These are phyloP conservation scores for Royoungia palumana DNA, from an alignment of 768 basidiomycete species.

Conservation along the genomic window DNA sequence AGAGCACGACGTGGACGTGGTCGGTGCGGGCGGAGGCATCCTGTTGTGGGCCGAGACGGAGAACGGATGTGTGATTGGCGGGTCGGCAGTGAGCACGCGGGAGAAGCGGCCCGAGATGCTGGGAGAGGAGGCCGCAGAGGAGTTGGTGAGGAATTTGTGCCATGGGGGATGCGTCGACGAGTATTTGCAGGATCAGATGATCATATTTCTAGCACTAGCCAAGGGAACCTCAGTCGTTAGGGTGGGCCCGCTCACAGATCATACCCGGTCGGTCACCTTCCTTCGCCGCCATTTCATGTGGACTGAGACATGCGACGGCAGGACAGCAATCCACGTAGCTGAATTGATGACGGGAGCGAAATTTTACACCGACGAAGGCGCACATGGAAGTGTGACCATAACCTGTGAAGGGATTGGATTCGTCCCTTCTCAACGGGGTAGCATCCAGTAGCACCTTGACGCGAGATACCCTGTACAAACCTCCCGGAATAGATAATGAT, in stretches of 20 bases:
- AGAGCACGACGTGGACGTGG: slow-evolving; percentile 43
- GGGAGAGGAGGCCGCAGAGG: slow-evolving; percentile 59
- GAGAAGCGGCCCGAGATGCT: slow-evolving; percentile 43
- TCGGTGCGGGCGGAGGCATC: slow-evolving; percentile 70
- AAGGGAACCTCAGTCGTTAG: slow-evolving; percentile 57
- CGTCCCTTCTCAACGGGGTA: slow-evolving; percentile 19
- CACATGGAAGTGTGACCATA: slow-evolving; percentile 41
- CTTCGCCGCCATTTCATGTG: not conserved
- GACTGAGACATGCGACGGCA: slow-evolving; percentile 16
- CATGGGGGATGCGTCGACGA: slow-evolving; percentile 76
- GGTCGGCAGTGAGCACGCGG: slow-evolving; percentile 61
- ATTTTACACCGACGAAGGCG: slow-evolving; percentile 51
- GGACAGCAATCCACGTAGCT: slow-evolving; percentile 71
- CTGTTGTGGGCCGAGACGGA: slow-evolving; percentile 73
- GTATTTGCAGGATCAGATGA: slow-evolving; percentile 70
- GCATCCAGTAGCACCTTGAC: not conserved
- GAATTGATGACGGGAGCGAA: slow-evolving; percentile 65
- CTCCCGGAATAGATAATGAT: slow-evolving; percentile 17
- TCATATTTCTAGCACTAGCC: slow-evolving; percentile 74
- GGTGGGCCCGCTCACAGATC: slow-evolving; percentile 57
- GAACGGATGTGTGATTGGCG: slow-evolving; percentile 63
- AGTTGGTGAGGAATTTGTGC: slow-evolving; percentile 53
- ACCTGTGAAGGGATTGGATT: slow-evolving; percentile 67
- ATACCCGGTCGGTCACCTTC: slow-evolving; percentile 52
- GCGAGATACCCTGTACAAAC: not conserved